These are phyloP conservation scores for Blastobotrys americana DNA, from an alignment of 805 yeast genomes.

Conservation along the genomic window DNA sequence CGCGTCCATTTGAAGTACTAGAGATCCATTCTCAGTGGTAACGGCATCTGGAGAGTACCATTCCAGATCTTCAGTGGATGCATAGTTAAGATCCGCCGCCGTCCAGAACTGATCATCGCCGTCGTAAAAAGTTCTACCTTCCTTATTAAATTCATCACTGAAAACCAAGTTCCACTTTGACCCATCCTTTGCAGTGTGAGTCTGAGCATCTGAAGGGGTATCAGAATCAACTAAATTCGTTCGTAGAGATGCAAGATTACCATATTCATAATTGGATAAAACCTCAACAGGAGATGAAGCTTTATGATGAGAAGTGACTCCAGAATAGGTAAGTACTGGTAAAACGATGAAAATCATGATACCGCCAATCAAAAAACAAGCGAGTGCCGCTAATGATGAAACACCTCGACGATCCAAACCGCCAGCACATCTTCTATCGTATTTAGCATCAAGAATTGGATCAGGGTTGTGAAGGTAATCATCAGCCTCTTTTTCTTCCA, in stretches of 20 bases:
- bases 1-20: constrained; percentile 70
- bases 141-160: constrained; percentile 84
- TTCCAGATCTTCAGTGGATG: constrained; percentile 82
- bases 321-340: constrained; percentile 81
- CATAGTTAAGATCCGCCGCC: constrained; percentile 77
- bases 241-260: constrained; percentile 51
- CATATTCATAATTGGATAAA: constrained; percentile 52
- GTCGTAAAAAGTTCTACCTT: constrained; percentile 82
- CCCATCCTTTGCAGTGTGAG: constrained; percentile 53
- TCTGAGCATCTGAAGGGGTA: constrained; percentile 49
- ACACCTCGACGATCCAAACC: constrained; percentile 33
- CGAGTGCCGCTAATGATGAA: constrained; percentile 33
- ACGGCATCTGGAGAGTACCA: constrained; percentile 95
- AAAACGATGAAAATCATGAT: constrained; percentile 64
- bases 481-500: constrained; percentile 92
- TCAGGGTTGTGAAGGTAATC: constrained; percentile 95
- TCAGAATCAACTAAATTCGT: constrained; percentile 61
- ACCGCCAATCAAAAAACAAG: constrained; percentile 53
- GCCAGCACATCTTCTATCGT: constrained; percentile 41
- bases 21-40: constrained; percentile 66
- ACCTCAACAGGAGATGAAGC: constrained; percentile 29
- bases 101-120: constrained; percentile 92
- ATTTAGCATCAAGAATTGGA: constrained; percentile 83
- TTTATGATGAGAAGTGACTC: constrained; percentile 36
- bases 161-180: constrained; percentile 69